phyloP scores from a whole-genome alignment of 768 basidiomycete species.

The Sarcomyxa edulis region DNA sequence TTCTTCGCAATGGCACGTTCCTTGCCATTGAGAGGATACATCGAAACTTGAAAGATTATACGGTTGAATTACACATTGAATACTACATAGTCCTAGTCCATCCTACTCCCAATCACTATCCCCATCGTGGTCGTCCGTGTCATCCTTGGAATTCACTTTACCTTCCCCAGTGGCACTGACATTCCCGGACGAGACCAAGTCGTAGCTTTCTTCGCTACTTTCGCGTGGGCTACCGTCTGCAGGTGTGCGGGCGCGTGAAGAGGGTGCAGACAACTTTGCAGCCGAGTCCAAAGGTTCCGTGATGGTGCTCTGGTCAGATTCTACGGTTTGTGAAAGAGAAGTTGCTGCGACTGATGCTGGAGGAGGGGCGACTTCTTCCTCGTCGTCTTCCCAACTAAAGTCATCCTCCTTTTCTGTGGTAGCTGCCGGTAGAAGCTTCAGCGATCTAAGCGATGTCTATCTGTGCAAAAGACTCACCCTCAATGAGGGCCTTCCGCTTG shows the following conservation, averaged over 20 bases:
- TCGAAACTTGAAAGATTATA: neutral
- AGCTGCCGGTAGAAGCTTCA: slow-evolving; percentile 25
- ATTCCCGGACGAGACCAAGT: slow-evolving; percentile 56
- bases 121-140: slow-evolving; percentile 36
- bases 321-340: slow-evolving; percentile 5
- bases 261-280: slow-evolving; percentile 16
- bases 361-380: slow-evolving; percentile 63
- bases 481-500: slow-evolving; percentile 70
- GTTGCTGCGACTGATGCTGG: slow-evolving; percentile 13
- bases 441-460: neutral
- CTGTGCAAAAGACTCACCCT: slow-evolving; percentile 40
- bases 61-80: too few relatives aligned
- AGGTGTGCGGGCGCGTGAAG: slow-evolving; percentile 28
- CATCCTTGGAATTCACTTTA: slow-evolving; percentile 20
- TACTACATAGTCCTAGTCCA: neutral
- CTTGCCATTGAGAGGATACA: too few relatives aligned
- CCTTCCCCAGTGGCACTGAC: slow-evolving; percentile 36
- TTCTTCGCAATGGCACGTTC: too few relatives aligned
- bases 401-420: slow-evolving; percentile 73
- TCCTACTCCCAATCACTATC: slow-evolving; percentile 65
- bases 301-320: slow-evolving; percentile 7
- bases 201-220: slow-evolving; percentile 65
- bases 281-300: slow-evolving; percentile 15
- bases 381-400: slow-evolving; percentile 92
- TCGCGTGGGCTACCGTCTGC: slow-evolving; percentile 41